Evolutionary conservation across 768 basidiomycete species (phyloP).

Genomic region (Rhodosporidiobolus sp.): DNA sequence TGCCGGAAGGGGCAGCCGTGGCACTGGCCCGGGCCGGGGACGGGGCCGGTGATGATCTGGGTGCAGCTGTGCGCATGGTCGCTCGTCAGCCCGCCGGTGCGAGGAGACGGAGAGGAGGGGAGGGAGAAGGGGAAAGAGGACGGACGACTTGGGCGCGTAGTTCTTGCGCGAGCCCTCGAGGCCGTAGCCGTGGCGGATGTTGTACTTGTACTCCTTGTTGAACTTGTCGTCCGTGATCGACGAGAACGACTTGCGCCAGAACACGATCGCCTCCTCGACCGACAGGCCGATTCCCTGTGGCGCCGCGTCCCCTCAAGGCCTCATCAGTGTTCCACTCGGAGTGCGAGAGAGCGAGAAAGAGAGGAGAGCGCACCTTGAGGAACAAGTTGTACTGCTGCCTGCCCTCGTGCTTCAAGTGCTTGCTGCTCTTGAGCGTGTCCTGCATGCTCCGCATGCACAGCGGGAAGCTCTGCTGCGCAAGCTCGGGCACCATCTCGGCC

Average conservation of each 20-base stretch:
- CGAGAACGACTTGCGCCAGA: slow-evolving; percentile 85
- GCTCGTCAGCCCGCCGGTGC: too few relatives aligned
- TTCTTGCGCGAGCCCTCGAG: slow-evolving; percentile 91
- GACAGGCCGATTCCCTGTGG: slow-evolving; percentile 84
- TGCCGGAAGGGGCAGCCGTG: slow-evolving; percentile 94
- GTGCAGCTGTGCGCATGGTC: slow-evolving; percentile 64
- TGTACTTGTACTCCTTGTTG: slow-evolving; percentile 96
- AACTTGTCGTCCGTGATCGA: slow-evolving; percentile 86
- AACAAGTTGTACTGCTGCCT: slow-evolving; percentile 88
- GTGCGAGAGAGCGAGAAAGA: too few relatives aligned
- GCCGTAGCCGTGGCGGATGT: slow-evolving; percentile 91
- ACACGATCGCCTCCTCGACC: slow-evolving; percentile 85
- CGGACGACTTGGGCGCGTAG: slow-evolving; percentile 84
- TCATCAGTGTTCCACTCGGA: background rate
- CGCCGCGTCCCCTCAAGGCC: too few relatives aligned
- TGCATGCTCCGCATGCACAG: slow-evolving; percentile 92
- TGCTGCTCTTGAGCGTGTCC: slow-evolving; percentile 68
- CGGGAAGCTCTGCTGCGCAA: slow-evolving; percentile 85
- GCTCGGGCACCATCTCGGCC: slow-evolving; percentile 88
- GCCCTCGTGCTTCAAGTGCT: slow-evolving; percentile 88
- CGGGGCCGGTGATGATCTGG: slow-evolving; percentile 70
- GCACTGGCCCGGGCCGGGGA: slow-evolving; percentile 64
- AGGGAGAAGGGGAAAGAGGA: background rate
- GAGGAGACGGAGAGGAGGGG: background rate
- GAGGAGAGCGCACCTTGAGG: slow-evolving; percentile 67